Conservation (phyloP, 805 yeast species). For the Kodamaea hsintzibuensis region DNA sequence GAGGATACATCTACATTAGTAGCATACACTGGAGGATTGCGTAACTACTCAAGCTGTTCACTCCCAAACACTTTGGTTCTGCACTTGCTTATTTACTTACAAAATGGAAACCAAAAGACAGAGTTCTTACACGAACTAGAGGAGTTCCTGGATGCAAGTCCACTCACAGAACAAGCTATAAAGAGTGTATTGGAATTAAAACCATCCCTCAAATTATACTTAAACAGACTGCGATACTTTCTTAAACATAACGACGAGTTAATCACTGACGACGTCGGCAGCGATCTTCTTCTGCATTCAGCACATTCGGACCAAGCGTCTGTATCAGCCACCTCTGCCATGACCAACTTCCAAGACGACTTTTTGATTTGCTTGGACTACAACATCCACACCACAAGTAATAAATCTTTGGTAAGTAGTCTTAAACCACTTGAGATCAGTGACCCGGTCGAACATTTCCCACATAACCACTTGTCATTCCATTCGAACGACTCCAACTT, state of each 20-base stretch:
- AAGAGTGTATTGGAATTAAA: constrained; percentile 11
- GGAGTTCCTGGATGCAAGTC: background rate
- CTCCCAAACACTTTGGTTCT: constrained; percentile 33
- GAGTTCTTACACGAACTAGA: constrained; percentile 3
- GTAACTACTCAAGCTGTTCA: constrained; percentile 40
- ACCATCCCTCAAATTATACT: constrained; percentile 32
- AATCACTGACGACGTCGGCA: constrained; percentile 11
- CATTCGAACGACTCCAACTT: constrained; percentile 42
- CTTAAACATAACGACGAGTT: constrained; percentile 25
- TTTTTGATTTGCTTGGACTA: constrained; percentile 34
- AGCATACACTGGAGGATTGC: constrained; percentile 41
- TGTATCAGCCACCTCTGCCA: background rate
- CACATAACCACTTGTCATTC: constrained; percentile 32
- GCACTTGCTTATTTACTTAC: constrained; percentile 23
- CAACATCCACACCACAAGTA: constrained; percentile 34
- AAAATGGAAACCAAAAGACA: constrained; percentile 12
- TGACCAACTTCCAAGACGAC: constrained; percentile 27
- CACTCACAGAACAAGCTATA: constrained; percentile 5
- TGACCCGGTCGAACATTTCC: constrained; percentile 29
- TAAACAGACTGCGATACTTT: constrained; percentile 31
- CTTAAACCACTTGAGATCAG: constrained; percentile 1
- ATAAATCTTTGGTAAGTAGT: constrained; percentile 1
- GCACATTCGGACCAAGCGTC: constrained; percentile 1
- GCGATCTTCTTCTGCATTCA: constrained; percentile 4
- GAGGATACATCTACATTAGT: constrained; percentile 31